Percentiles rank a stretch among this genome's conserved stretches.
phyloP scores from a whole-genome alignment of 2,329 filamentous ascomycete species.

The Thermoascus crustaceus region DNA sequence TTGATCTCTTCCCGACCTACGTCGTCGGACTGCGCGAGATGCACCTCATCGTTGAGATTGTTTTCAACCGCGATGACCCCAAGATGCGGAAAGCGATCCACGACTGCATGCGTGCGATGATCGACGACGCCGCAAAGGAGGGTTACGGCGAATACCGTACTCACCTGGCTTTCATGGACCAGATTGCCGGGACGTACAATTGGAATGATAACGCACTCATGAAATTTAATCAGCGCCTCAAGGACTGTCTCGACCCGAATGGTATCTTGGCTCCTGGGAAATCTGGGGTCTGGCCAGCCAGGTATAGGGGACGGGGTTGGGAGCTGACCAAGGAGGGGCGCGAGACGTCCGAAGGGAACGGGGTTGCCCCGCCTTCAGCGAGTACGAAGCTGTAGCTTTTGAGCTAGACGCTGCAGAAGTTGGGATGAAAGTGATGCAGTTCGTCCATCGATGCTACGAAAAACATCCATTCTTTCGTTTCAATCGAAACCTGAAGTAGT shows the following conservation, averaged over 20 bases:
- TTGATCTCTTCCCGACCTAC: conserved; percentile 37
- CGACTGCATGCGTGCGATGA: conserved; percentile 7
- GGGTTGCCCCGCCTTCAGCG: conserved; percentile 2
- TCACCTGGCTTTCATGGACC: conserved; percentile 8
- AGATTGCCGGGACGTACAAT: conserved; percentile 36
- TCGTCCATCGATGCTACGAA: no score
- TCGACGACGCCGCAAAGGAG: conserved; percentile 5
- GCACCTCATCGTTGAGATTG: conserved; percentile 22
- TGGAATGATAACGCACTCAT: conserved; percentile 36
- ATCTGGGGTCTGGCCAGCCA: conserved; percentile 36
- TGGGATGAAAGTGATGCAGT: no score
- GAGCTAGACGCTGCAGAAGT: neutral
- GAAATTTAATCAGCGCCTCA: conserved; percentile 39
- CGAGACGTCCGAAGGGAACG: conserved; percentile 3
- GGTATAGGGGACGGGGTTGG: conserved; percentile 7
- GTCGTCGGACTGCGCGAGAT: conserved; percentile 38
- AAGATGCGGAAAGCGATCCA: conserved; percentile 3
- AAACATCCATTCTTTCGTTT: no score
- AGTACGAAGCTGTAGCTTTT: conserved; percentile 3
- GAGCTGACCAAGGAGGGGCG: conserved; percentile 4
- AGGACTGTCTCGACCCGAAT: conserved; percentile 42
- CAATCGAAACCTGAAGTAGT: no score
- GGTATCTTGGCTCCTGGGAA: conserved; percentile 42
- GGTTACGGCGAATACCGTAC: conserved; percentile 9
- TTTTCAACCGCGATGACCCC: conserved; percentile 8